These are phyloP conservation scores for Yarrowia hollandica DNA, from an alignment of 805 yeast genomes.

Conservation along the genomic window DNA sequence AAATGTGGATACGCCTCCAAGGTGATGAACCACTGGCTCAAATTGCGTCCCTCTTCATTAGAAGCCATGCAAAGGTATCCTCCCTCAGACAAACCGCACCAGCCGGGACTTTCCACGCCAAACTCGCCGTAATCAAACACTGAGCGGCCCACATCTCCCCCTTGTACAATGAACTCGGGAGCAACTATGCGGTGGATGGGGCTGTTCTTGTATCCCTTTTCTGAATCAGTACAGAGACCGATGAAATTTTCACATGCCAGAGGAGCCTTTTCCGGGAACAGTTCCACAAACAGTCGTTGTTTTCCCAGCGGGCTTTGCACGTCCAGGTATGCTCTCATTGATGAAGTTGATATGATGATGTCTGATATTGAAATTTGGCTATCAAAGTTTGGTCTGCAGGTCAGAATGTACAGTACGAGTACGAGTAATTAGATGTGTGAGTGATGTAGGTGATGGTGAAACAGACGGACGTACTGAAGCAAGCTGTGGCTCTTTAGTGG, in stretches of 20 bases:
- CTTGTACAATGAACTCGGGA: slow-evolving; percentile 24
- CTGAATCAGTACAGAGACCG: not conserved
- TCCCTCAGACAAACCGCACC: not conserved
- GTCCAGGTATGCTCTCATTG: slow-evolving; percentile 21
- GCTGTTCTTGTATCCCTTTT: slow-evolving; percentile 13
- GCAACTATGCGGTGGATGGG: not conserved
- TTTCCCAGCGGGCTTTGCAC: not conserved
- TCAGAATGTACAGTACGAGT: too few relatives aligned
- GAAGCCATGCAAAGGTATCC: slow-evolving; percentile 18
- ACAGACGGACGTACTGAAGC: too few relatives aligned
- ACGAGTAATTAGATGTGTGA: not conserved
- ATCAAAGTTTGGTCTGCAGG: not conserved
- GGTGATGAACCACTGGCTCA: slow-evolving; percentile 9
- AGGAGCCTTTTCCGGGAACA: slow-evolving; percentile 4
- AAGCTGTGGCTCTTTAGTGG: too few relatives aligned
- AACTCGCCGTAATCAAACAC: not conserved
- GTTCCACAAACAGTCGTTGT: not conserved
- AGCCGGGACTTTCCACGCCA: slow-evolving; percentile 9
- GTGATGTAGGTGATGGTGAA: too few relatives aligned
- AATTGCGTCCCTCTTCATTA: not conserved
- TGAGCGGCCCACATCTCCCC: slow-evolving; percentile 1
- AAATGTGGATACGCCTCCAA: not conserved
- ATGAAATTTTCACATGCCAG: slow-evolving; percentile 2
- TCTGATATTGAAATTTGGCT: not conserved
- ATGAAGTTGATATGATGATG: not conserved